Evolutionary conservation across 2,329 filamentous ascomycete species (phyloP).

Genomic region (Aspergillus sergii): DNA sequence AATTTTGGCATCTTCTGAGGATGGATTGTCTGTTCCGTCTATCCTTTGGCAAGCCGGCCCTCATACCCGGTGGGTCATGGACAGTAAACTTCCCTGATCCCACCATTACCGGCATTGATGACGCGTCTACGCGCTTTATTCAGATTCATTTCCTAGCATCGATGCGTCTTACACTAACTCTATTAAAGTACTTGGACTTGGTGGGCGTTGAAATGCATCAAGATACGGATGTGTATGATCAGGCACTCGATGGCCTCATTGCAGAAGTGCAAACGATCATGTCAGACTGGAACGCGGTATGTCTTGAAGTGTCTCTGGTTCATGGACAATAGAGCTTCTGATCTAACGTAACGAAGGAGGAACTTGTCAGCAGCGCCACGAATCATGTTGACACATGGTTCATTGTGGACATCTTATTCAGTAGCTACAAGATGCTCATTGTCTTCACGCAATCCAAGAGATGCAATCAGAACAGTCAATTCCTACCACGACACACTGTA

Average conservation of each 20-base stretch:
- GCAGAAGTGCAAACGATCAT: constrained; percentile 18
- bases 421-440: constrained; percentile 25
- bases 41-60: constrained; percentile 19
- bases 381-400: constrained; percentile 22
- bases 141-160: constrained; percentile 23
- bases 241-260: constrained; percentile 12
- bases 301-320: neutral
- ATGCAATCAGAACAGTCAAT: constrained; percentile 9
- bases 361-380: constrained; percentile 12
- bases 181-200: constrained; percentile 17
- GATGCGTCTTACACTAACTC: constrained; percentile 19
- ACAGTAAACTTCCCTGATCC: constrained; percentile 23
- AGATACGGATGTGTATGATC: constrained; percentile 8
- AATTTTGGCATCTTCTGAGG: constrained; percentile 25
- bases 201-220: neutral
- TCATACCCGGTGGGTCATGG: constrained; percentile 20
- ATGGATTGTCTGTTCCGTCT: constrained; percentile 22
- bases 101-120: constrained; percentile 19
- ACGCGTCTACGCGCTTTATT: constrained; percentile 17
- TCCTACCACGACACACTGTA: constrained; percentile 13
- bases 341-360: constrained; percentile 13
- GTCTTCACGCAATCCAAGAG: constrained; percentile 21
- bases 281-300: constrained; percentile 19
- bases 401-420: constrained; percentile 21
- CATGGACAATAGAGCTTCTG: neutral